Evolutionary conservation across 2,329 filamentous ascomycete species (phyloP), one percentile per base, ranked within the genome.

Genomic region (Calonectria ilicicola): DNA sequence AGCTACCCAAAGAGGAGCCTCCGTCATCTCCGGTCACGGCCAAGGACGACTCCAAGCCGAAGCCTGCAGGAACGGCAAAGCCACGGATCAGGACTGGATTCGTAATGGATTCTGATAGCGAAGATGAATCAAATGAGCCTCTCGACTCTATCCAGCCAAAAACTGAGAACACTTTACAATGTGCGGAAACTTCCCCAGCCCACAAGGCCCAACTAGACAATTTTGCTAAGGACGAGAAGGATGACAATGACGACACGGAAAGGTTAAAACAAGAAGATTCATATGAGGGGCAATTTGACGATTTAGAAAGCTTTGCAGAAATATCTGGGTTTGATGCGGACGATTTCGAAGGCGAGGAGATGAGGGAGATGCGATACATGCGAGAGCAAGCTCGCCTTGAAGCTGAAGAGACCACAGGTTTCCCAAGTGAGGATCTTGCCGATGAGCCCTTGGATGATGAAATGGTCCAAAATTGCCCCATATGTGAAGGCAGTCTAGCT

Each of bases 381-480:
- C 91, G 92, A 79, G 93, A 95, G 80, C 94, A 97, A 81, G 91
- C 91, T 51, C 88, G 90, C 14, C 85, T 93, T 3, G 91, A 93
- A 76, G 89, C 89, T 3, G 88, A 91, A 76, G 90, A 91, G 72
- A 85, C 86, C 12, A 87, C 86, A 9, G 81, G 84, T 4, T 80
- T 84, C 26, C 83, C 82, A 5, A 70, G 75, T 17, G 84, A 85
- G 46, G 83, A 85, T 47, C 76, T 84, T 40, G 80, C 77, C 6
- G 80, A 82, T 51, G 81, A 82, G 5, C 67, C 76, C 19, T 73
- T 82, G 12, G 81, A 84, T 23, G 82, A 85, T 26, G 80, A 79
- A 12, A 75, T 79, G 68, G 76, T 81, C 10, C 77, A 82, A 60
- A 84, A 82, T 49, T 98, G 96, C 82, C 96, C 96, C 1, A 92